These are phyloP conservation scores for Ligustrum vulgare DNA, from an alignment of 257 asterid species.

Conservation along the genomic window DNA sequence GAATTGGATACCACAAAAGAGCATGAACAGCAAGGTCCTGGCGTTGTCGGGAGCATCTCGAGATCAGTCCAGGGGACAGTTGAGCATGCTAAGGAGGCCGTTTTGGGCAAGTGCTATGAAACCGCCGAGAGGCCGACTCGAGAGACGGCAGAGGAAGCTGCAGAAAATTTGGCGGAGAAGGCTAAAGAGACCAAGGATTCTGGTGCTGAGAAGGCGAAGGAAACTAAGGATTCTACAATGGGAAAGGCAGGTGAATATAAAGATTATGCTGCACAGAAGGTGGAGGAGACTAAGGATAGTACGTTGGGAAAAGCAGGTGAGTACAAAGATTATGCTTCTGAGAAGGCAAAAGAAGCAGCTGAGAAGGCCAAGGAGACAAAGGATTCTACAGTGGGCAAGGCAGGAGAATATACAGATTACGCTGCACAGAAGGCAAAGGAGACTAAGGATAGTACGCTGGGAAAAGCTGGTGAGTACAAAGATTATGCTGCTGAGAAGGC, in stretches of 20 bases:
- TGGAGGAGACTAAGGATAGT: constrained; percentile 19
- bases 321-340: not conserved
- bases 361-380: constrained; percentile 14
- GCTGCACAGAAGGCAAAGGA: constrained; percentile 5
- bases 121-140: constrained; percentile 25
- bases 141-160: constrained; percentile 23
- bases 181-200: not conserved
- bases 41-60: constrained; percentile 32
- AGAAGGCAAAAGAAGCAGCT: constrained; percentile 7
- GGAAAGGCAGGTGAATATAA: constrained; percentile 5
- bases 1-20: not conserved
- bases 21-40: constrained; percentile 15
- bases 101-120: constrained; percentile 42
- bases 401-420: not conserved
- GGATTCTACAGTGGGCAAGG: constrained; percentile 3
- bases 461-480: constrained; percentile 1
- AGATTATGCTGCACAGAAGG: constrained; percentile 27
- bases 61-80: constrained; percentile 36
- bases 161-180: not conserved
- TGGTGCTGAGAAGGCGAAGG: not conserved
- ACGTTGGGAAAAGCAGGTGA: not conserved
- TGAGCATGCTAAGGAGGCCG: constrained; percentile 43
- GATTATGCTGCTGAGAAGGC: constrained; percentile 29
- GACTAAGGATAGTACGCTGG: constrained; percentile 5
- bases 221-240: constrained; percentile 11